Conservation (phyloP, 768 basidiomycete species). For the Pulveroboletus sp. region DNA sequence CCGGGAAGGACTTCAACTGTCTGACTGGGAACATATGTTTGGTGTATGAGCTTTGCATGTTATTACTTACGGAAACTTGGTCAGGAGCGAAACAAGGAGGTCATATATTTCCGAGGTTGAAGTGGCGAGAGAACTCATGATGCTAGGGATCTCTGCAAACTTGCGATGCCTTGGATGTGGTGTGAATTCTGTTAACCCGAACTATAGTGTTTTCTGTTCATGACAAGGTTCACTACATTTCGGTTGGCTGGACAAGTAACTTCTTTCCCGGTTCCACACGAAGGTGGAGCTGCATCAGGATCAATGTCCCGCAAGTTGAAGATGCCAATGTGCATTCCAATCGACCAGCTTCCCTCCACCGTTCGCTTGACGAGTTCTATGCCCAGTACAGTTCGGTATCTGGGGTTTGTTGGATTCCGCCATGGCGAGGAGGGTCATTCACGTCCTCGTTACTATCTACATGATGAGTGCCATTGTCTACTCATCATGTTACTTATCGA, state of each 20-base stretch:
- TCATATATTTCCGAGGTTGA: constrained; percentile 12
- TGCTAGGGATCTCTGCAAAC: too few relatives aligned
- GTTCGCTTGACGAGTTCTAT: background rate
- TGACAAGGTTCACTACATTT: too few relatives aligned
- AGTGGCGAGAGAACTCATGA: background rate
- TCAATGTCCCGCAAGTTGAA: background rate
- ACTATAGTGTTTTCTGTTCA: too few relatives aligned
- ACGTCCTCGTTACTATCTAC: constrained; percentile 20
- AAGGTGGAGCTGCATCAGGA: too few relatives aligned
- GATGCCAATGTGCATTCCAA: constrained; percentile 15
- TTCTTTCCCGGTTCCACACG: too few relatives aligned
- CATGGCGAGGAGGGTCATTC: constrained; percentile 10
- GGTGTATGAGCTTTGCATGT: background rate
- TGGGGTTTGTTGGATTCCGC: constrained; percentile 4
- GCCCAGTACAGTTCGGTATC: background rate
- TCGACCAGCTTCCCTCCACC: background rate
- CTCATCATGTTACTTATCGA: constrained; percentile 25
- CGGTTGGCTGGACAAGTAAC: background rate
- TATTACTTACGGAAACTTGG: constrained; percentile 24
- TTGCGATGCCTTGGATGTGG: background rate
- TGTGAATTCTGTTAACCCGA: too few relatives aligned
- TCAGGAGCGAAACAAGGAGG: constrained; percentile 22
- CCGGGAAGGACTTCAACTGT: constrained; percentile 66
- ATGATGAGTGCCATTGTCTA: constrained; percentile 27
- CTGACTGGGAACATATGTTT: constrained; percentile 11